Evolutionary conservation across 2,329 filamentous ascomycete species (phyloP).

Genomic region (Botrytis sinoallii): DNA sequence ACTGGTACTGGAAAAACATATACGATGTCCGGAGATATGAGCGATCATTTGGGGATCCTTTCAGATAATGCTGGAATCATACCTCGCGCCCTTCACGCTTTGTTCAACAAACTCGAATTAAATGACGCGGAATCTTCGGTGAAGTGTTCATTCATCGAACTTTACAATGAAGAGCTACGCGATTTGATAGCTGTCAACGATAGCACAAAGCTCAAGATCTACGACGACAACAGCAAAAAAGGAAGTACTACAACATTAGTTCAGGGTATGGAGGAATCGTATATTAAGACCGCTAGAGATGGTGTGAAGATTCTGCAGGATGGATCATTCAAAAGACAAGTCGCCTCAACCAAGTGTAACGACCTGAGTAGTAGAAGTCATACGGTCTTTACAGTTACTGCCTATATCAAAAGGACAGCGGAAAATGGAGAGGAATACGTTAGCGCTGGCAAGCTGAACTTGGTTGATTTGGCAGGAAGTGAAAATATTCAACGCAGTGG

Average conservation of each 20-base stretch:
- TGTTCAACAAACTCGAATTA: constrained; percentile 80
- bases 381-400: constrained; percentile 94
- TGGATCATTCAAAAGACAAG: constrained; percentile 90
- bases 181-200: constrained; percentile 85
- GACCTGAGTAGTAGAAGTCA: constrained; percentile 96
- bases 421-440: constrained; percentile 88
- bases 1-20: constrained; percentile 98
- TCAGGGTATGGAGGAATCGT: constrained; percentile 95
- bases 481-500: constrained; percentile 97
- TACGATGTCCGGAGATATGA: constrained; percentile 98
- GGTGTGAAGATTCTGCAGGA: constrained; percentile 86
- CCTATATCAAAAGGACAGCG: constrained; percentile 76
- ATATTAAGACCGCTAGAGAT: constrained; percentile 79
- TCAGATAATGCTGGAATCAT: constrained; percentile 95
- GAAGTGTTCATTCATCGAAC: constrained; percentile 96
- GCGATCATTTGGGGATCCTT: constrained; percentile 76
- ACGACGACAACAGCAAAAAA: constrained; percentile 82
- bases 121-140: constrained; percentile 82
- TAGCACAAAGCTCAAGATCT: constrained; percentile 86
- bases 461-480: constrained; percentile 94
- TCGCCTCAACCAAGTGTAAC: constrained; percentile 99
- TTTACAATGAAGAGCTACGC: constrained; percentile 96
- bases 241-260: constrained; percentile 84
- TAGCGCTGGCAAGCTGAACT: constrained; percentile 87
- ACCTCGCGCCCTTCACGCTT: constrained; percentile 79